Conservation (phyloP, 306 rosid species). For the Cicer yamashitae region DNA sequence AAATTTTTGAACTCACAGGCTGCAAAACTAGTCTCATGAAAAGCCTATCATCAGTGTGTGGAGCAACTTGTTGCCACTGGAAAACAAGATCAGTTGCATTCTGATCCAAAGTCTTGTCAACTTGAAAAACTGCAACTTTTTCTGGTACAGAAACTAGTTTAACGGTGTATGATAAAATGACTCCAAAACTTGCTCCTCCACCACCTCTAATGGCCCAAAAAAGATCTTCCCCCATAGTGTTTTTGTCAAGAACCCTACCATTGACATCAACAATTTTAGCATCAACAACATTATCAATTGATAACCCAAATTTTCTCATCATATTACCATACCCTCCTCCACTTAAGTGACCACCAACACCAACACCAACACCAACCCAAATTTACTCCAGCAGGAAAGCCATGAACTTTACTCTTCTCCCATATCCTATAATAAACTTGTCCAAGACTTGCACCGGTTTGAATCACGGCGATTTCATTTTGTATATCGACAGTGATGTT, state of each 20-base stretch:
- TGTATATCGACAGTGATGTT: slow-evolving; percentile 45
- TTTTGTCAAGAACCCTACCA: slow-evolving; percentile 53
- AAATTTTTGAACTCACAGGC: slow-evolving; percentile 52
- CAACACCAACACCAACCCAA: too few relatives aligned
- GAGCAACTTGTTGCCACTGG: slow-evolving; percentile 66
- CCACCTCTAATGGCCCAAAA: slow-evolving; percentile 71
- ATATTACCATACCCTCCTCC: slow-evolving; percentile 86
- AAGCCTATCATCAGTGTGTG: slow-evolving; percentile 55
- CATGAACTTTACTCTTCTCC: slow-evolving; percentile 65
- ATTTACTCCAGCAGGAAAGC: slow-evolving; percentile 72
- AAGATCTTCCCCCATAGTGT: slow-evolving; percentile 59
- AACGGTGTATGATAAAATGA: slow-evolving; percentile 56
- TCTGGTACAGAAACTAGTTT: slow-evolving; percentile 55
- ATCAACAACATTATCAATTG: slow-evolving; percentile 55
- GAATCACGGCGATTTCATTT: slow-evolving; percentile 55
- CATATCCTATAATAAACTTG: slow-evolving; percentile 60
- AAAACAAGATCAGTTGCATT: slow-evolving; percentile 45
- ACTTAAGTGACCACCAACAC: slow-evolving; percentile 78
- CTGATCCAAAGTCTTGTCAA: slow-evolving; percentile 51
- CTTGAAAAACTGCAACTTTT: slow-evolving; percentile 53
- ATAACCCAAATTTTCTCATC: slow-evolving; percentile 58
- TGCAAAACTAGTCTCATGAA: slow-evolving; percentile 64
- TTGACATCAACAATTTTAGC: slow-evolving; percentile 57
- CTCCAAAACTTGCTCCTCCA: slow-evolving; percentile 75
- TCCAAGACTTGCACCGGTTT: slow-evolving; percentile 64